A percentile compares a stretch with the other conserved stretches of the same genome.
phyloP scores from a whole-genome alignment of 257 asterid species.

The Przewalskia tangutica region DNA sequence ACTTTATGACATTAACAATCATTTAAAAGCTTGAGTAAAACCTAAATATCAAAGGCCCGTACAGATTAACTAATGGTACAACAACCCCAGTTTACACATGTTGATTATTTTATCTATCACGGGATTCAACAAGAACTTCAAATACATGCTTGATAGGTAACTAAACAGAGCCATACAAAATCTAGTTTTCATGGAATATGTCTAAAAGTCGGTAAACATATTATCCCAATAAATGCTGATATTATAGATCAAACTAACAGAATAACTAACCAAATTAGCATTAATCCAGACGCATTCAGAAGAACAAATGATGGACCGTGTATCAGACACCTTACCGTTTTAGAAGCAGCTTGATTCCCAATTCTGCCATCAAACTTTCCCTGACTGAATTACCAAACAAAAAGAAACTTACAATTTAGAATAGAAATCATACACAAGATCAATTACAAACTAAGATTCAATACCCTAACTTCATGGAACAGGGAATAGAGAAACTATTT shows the following conservation, averaged over 20 bases:
- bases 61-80: not conserved
- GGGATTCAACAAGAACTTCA: not conserved
- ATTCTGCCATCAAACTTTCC: slow-evolving; percentile 43
- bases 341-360: slow-evolving; percentile 27
- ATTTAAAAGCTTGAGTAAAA: not conserved
- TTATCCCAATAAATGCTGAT: not conserved
- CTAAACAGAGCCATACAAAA: not conserved
- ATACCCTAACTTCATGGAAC: slow-evolving; percentile 24
- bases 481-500: slow-evolving; percentile 36
- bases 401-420: slow-evolving; percentile 4
- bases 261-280: not conserved
- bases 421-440: not conserved
- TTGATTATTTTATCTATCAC: not conserved
- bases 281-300: not conserved
- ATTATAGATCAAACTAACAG: not conserved
- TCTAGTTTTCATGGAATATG: not conserved
- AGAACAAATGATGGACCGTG: not conserved
- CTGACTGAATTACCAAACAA: slow-evolving; percentile 35
- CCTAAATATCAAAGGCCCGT: not conserved
- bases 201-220: not conserved
- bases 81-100: not conserved
- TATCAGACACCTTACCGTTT: slow-evolving; percentile 41
- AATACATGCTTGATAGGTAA: not conserved
- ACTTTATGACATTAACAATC: not conserved
- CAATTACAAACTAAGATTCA: slow-evolving; percentile 3